Conservation (phyloP, 345 rosid genomes). For the Aethionema arabicum region DNA sequence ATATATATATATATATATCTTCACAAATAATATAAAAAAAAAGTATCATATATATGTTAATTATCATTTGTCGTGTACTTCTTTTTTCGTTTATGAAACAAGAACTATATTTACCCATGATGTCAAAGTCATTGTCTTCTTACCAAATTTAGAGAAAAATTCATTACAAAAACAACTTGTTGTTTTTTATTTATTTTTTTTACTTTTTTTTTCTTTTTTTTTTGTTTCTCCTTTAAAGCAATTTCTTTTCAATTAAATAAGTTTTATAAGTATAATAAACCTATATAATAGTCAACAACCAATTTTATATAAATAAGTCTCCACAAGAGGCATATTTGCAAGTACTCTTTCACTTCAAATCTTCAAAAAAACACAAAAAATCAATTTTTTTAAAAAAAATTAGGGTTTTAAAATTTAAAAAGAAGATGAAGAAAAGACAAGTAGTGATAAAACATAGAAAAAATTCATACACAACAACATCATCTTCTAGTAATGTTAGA, state of each 20-base stretch:
- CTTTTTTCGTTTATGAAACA: background rate
- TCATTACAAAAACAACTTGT: too few species aligned
- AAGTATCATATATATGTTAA: conserved; percentile 1
- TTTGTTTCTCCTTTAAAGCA: conserved; percentile 10
- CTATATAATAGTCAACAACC: conserved; percentile 33
- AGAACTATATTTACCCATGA: background rate
- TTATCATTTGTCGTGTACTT: conserved; percentile 8
- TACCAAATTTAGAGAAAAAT: conserved; percentile 22
- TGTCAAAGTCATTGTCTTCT: conserved; percentile 26
- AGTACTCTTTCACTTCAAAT: conserved; percentile 26
- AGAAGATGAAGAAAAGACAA: conserved; percentile 68
- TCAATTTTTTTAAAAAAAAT: background rate
- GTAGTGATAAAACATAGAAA: conserved; percentile 62
- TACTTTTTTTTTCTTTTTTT: conserved; percentile 21
- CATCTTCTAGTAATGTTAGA: conserved; percentile 56
- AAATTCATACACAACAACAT: conserved; percentile 39
- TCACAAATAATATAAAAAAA: background rate
- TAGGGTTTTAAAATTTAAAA: conserved; percentile 6
- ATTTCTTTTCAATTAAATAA: conserved; percentile 7
- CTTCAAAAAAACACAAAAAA: background rate
- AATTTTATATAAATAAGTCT: conserved; percentile 19
- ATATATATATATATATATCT: background rate
- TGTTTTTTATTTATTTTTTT: too few species aligned
- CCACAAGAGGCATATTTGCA: conserved; percentile 20
- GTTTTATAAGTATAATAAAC: conserved; percentile 9